Evolutionary conservation across 2,329 filamentous ascomycete species (phyloP), one percentile per base, ranked within the genome.

Genomic region (Ophiostoma australiae): DNA sequence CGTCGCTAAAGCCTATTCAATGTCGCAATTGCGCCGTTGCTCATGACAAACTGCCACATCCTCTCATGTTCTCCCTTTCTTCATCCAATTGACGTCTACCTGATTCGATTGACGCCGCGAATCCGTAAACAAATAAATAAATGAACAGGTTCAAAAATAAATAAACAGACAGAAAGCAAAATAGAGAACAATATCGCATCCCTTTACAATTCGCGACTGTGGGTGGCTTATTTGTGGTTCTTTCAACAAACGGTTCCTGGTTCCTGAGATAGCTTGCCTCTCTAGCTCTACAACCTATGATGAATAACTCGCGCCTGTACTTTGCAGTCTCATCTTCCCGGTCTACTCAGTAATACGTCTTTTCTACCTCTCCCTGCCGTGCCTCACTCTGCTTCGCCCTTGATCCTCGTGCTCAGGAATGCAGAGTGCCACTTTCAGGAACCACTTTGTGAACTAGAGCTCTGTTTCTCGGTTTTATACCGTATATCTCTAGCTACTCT

Each of bases 361-460:
- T 31, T 31, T 61, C 20, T 39, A 23, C 3, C 33, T 39, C 61
- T 66, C 61, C 61, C 61, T 66, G 31, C 17, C 27, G 61, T 66
- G 33, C 61, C 61, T 66, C 61, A 13, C 58, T 27, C 58, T 37
- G 61, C 61, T 17, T 37, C 61, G 61, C 33, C 61, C 61, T 66
- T 66, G 61, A 11, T 66, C 61, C 61, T 35, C 61, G 20, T 66
- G 61, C 20, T 66, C 33, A 66, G 61, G 35, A 66, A 66, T 66
- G 61, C 61, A 66, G 58, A 63, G 61, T 37, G 61, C 61, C 61
- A 39, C 61, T 66, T 39, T 37, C 61, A 66, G 33, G 61, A 37
- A 66, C 61, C 61, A n/a, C 61, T 39, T 17, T 66, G 33, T 33
- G 33, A n/a, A 17, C 58, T 58, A n/a, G 44, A 48, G 44, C 52